Conservation (phyloP, 2,329 filamentous ascomycete species). For the Hortaea sp. region DNA sequence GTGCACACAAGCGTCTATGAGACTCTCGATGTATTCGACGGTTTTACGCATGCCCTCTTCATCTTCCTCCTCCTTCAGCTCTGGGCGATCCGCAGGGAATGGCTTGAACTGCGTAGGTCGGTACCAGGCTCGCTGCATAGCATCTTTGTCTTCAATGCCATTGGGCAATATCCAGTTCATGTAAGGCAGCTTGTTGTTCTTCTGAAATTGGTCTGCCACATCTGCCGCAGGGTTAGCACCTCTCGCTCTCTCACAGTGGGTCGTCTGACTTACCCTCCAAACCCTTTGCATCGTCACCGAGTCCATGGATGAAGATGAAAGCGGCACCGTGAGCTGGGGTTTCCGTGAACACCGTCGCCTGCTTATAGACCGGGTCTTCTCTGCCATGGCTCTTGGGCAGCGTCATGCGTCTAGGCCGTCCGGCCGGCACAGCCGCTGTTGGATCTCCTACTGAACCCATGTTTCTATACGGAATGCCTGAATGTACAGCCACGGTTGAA, state of each 20-base stretch:
- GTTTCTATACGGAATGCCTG: background rate
- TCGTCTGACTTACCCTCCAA: conserved; percentile 28
- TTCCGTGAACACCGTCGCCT: conserved; percentile 24
- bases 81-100: conserved; percentile 28
- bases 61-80: conserved; percentile 38
- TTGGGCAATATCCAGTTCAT: conserved; percentile 43
- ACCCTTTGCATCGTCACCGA: conserved; percentile 38
- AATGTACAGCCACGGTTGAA: background rate
- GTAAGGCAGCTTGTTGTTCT: conserved; percentile 38
- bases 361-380: conserved; percentile 28
- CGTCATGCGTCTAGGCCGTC: conserved; percentile 20
- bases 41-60: conserved; percentile 34
- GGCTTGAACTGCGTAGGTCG: conserved; percentile 4
- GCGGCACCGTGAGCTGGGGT: conserved; percentile 31
- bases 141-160: conserved; percentile 37
- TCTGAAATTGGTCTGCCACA: conserved; percentile 32
- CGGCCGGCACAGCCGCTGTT: background rate
- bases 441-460: background rate
- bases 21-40: conserved; percentile 30
- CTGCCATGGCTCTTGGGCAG: conserved; percentile 17
- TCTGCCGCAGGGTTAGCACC: conserved; percentile 6
- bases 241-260: background rate
- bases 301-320: conserved; percentile 33
- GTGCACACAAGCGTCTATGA: conserved; percentile 33
- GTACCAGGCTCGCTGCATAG: conserved; percentile 37